Conservation (phyloP, 2,329 filamentous ascomycete genomes). For the Sporothrix pseudoabietina region DNA sequence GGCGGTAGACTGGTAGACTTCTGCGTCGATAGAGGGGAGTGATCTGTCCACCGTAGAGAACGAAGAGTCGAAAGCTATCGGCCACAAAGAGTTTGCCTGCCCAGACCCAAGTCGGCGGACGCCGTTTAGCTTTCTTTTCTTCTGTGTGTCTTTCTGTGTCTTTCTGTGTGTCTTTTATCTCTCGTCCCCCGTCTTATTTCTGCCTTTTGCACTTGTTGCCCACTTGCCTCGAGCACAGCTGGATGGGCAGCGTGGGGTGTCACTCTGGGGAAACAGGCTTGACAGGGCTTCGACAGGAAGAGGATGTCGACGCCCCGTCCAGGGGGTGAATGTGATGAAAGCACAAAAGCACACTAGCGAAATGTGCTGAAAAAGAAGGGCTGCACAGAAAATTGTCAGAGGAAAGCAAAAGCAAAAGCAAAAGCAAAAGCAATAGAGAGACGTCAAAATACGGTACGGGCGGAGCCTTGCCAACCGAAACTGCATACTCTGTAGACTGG, state of each 20-base stretch:
- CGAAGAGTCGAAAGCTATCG: background rate
- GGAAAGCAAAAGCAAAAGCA: too few species aligned
- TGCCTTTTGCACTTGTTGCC: background rate
- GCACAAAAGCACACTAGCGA: slow-evolving; percentile 4
- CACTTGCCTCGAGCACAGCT: background rate
- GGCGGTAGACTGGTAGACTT: background rate
- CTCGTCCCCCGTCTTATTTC: background rate
- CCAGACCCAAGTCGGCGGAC: background rate
- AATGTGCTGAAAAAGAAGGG: background rate
- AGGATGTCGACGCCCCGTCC: slow-evolving; percentile 2
- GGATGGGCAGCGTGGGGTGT: background rate
- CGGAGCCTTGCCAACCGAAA: background rate
- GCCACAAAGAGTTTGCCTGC: slow-evolving; percentile 3
- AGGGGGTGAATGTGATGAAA: slow-evolving; percentile 13
- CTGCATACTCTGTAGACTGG: slow-evolving; percentile 7
- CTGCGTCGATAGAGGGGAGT: background rate
- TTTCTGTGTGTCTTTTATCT: background rate
- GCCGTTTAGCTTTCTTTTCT: background rate
- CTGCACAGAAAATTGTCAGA: background rate
- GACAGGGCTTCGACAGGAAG: background rate
- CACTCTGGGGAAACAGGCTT: slow-evolving; percentile 20
- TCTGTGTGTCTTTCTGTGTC: background rate
- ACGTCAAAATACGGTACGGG: background rate
- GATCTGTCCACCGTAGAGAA: background rate
- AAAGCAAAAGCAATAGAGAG: too few species aligned